Evolutionary conservation across 495 filamentous ascomycete genomes (phyloP).

Genomic region (Lasiosphaeria hispida): DNA sequence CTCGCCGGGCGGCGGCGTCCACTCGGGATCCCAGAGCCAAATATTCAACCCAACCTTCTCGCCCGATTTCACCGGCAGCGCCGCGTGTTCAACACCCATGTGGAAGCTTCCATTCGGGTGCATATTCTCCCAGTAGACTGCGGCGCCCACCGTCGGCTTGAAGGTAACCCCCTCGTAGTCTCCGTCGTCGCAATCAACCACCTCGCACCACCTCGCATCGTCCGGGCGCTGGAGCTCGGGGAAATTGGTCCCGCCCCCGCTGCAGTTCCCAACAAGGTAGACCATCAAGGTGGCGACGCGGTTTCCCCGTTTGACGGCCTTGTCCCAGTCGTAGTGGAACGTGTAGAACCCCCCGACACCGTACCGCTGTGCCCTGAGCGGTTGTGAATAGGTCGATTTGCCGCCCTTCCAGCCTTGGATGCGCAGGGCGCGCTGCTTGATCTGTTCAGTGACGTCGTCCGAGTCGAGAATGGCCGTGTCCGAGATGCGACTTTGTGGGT

Average conservation of each 20-base stretch:
- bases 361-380: no score
- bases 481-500: no score
- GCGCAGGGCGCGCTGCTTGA: no score
- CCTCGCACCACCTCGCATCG: background rate
- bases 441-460: no score
- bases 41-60: no score
- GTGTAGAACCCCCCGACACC: background rate
- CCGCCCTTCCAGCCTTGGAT: no score
- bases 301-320: background rate
- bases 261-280: background rate
- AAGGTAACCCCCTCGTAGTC: background rate
- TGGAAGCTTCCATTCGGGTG: background rate
- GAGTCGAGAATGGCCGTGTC: no score
- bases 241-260: background rate
- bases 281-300: background rate
- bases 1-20: no score
- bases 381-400: no score
- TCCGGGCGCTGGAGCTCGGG: background rate
- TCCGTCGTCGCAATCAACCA: background rate
- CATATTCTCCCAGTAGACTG: constrained; percentile 1
- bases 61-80: no score
- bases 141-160: background rate
- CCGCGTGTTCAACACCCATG: no score
- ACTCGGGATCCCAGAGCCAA: no score
- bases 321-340: background rate